Evolutionary conservation across 306 rosid genomes (phyloP).

Genomic region (Pterocarpus santalinus): DNA sequence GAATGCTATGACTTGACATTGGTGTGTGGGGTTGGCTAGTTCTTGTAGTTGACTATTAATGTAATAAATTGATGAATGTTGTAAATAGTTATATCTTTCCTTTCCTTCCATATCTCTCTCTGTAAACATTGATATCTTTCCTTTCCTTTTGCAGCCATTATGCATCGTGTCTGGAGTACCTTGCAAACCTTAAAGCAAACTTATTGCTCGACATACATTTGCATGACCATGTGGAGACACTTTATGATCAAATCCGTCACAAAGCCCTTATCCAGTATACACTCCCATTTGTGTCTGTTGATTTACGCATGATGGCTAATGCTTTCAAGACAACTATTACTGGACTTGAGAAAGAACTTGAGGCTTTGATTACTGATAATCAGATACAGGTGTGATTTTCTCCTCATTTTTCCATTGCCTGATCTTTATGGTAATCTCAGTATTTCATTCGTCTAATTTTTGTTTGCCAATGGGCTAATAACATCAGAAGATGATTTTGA

Average conservation of each 20-base stretch:
- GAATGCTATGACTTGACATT: background rate
- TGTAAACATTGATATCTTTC: conserved; percentile 8
- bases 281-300: conserved; percentile 96
- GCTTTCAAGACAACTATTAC: conserved; percentile 94
- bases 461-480: conserved; percentile 18
- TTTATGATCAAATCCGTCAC: conserved; percentile 94
- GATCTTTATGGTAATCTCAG: background rate
- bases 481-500: conserved; percentile 14
- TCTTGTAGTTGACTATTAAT: conserved; percentile 12
- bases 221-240: conserved; percentile 93
- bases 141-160: conserved; percentile 74
- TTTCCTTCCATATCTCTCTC: background rate
- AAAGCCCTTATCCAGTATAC: conserved; percentile 97
- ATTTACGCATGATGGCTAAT: conserved; percentile 88
- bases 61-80: conserved; percentile 24
- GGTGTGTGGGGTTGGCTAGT: conserved; percentile 1
- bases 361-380: conserved; percentile 91
- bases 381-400: conserved; percentile 84
- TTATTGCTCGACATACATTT: conserved; percentile 88
- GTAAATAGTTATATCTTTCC: background rate
- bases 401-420: background rate
- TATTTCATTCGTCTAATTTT: background rate
- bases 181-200: conserved; percentile 92
- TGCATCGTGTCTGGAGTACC: conserved; percentile 97
- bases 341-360: conserved; percentile 97